These are phyloP conservation scores for Diaporthe sp. DNA, from an alignment of 2,329 filamentous ascomycete species.

Conservation along the genomic window DNA sequence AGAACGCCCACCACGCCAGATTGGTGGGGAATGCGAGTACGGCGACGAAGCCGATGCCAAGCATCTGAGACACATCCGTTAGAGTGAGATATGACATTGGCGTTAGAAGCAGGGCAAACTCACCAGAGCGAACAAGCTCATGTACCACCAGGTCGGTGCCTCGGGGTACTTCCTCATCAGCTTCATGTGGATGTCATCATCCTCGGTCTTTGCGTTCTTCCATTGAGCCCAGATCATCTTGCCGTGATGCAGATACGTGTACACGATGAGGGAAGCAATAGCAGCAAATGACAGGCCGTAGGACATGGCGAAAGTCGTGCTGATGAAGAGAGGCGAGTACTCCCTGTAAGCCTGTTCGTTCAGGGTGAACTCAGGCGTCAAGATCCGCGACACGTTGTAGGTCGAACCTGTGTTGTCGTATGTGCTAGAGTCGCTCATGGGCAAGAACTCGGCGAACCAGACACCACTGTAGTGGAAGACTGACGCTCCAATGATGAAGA, in stretches of 20 bases:
- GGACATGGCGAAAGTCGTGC: slow-evolving; percentile 78
- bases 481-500: slow-evolving; percentile 73
- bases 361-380: slow-evolving; percentile 73
- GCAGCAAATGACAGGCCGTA: slow-evolving; percentile 82
- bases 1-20: slow-evolving; percentile 79
- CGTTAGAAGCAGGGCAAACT: slow-evolving; percentile 46
- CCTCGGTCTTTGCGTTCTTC: slow-evolving; percentile 69
- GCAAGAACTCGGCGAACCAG: slow-evolving; percentile 76
- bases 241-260: slow-evolving; percentile 77
- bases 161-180: slow-evolving; percentile 75
- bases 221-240: slow-evolving; percentile 76
- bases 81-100: slow-evolving; percentile 12
- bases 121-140: slow-evolving; percentile 68
- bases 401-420: slow-evolving; percentile 77
- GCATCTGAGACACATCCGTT: slow-evolving; percentile 57
- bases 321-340: slow-evolving; percentile 79
- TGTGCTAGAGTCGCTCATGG: slow-evolving; percentile 78
- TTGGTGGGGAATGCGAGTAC: slow-evolving; percentile 75
- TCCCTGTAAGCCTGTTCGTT: slow-evolving; percentile 74
- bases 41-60: slow-evolving; percentile 67
- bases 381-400: slow-evolving; percentile 76
- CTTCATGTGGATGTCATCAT: slow-evolving; percentile 75
- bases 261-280: slow-evolving; percentile 77
- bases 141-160: slow-evolving; percentile 76
- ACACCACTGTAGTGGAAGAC: slow-evolving; percentile 75